Conservation (phyloP, 2,329 filamentous ascomycete genomes). For the Nigrograna mackinnonii region DNA sequence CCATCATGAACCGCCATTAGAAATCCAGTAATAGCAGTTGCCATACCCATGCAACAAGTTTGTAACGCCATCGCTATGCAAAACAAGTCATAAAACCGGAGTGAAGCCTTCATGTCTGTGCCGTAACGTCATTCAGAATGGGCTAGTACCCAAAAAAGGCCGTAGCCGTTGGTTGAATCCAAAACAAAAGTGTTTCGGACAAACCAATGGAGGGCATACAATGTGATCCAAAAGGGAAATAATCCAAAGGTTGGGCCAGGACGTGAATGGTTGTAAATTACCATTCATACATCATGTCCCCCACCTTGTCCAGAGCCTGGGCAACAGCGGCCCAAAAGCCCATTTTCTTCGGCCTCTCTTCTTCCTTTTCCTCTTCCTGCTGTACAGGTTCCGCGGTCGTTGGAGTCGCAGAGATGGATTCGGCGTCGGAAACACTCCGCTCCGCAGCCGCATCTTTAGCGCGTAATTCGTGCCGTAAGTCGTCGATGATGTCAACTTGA, state of each 20-base stretch:
- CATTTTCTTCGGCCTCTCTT: neutral
- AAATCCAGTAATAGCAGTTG: no score
- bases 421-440: neutral
- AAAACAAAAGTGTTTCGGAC: no score
- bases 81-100: no score
- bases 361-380: neutral
- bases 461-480: conserved; percentile 23
- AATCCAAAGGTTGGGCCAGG: neutral
- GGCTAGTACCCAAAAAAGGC: no score
- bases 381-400: neutral
- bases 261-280: conserved; percentile 3
- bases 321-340: conserved; percentile 15
- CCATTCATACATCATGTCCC: conserved; percentile 15
- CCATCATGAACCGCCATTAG: no score
- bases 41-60: no score
- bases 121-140: no score
- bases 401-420: neutral
- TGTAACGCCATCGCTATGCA: no score
- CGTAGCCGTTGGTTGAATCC: no score
- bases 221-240: neutral
- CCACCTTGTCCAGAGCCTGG: conserved; percentile 17
- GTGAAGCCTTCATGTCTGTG: no score
- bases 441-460: neutral
- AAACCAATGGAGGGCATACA: no score
- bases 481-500: conserved; percentile 33